These are phyloP conservation scores for Nitzschia sp. DNA, from an alignment of 108 stramenopile species.

Conservation along the genomic window DNA sequence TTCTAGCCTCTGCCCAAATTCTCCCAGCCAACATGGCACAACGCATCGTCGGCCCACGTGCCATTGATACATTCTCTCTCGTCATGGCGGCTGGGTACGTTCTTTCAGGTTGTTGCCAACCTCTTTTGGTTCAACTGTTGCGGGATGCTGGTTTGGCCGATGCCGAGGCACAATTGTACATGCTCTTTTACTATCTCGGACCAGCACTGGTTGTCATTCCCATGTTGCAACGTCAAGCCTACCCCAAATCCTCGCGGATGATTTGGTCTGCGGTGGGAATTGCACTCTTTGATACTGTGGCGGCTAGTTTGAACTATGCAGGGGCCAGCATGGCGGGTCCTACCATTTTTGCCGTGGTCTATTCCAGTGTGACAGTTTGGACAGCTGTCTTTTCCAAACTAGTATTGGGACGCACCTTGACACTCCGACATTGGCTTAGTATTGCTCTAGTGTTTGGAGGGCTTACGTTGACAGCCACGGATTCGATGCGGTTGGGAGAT, in stretches of 20 bases:
- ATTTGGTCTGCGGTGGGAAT: constrained; percentile 47
- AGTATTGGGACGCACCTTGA: constrained; percentile 48
- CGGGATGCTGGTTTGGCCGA: constrained; percentile 61
- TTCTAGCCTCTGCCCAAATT: no score
- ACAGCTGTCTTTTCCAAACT: constrained; percentile 62
- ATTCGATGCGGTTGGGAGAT: constrained; percentile 37
- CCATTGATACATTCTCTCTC: constrained; percentile 6
- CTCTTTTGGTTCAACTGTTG: constrained; percentile 65
- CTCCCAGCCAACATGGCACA: no score
- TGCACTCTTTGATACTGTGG: constrained; percentile 65
- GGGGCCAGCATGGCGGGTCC: constrained; percentile 72
- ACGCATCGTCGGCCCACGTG: background rate
- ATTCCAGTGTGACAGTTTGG: constrained; percentile 77
- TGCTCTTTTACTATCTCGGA: constrained; percentile 75
- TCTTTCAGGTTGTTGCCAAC: constrained; percentile 68
- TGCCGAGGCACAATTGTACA: constrained; percentile 64
- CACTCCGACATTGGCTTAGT: constrained; percentile 53
- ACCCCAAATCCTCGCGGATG: constrained; percentile 16
- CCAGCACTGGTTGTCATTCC: constrained; percentile 42
- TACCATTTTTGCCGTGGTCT: constrained; percentile 75
- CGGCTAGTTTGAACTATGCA: constrained; percentile 71
- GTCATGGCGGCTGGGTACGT: constrained; percentile 47
- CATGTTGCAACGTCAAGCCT: constrained; percentile 11
- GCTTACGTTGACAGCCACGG: constrained; percentile 51
- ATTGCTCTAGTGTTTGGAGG: constrained; percentile 63